Percentiles rank a stretch among this genome's conserved stretches.
These are phyloP conservation scores for Vicia sativa DNA, from an alignment of 306 rosid genomes.

Conservation along the genomic window DNA sequence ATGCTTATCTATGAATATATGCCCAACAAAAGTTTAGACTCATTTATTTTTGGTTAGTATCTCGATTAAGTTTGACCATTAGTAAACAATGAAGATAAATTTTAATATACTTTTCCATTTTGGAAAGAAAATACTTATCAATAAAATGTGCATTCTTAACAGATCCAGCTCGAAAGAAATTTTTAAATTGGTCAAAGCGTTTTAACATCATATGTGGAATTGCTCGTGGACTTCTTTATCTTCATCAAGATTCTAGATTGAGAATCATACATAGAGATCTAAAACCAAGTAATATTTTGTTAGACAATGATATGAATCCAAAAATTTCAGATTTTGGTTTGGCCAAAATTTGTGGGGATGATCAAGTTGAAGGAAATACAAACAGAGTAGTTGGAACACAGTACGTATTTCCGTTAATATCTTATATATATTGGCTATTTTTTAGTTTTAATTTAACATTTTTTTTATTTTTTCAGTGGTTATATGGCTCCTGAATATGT, in stretches of 20 bases:
- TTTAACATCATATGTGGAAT: constrained; percentile 16
- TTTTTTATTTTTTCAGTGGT: neutral
- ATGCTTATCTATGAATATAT: constrained; percentile 35
- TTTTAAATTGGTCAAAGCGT: constrained; percentile 14
- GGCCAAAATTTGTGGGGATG: constrained; percentile 24
- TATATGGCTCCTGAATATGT: constrained; percentile 38
- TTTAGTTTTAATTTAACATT: neutral
- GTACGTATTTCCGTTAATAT: neutral
- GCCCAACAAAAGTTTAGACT: constrained; percentile 31
- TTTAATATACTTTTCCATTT: neutral
- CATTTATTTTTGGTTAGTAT: constrained; percentile 27
- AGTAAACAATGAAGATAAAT: neutral
- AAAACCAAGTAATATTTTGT: constrained; percentile 26
- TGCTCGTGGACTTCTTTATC: constrained; percentile 32
- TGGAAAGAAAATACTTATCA: neutral
- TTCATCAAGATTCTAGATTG: constrained; percentile 35
- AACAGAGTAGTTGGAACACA: constrained; percentile 19
- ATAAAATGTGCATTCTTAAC: neutral
- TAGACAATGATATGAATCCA: constrained; percentile 18
- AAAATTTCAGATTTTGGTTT: constrained; percentile 33
- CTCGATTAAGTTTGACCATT: neutral
- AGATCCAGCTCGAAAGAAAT: constrained; percentile 14
- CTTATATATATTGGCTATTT: neutral
- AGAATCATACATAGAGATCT: constrained; percentile 35
- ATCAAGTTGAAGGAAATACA: constrained; percentile 25